Conservation (phyloP, 2,329 filamentous ascomycete species). For the Colletotrichum costaricense region DNA sequence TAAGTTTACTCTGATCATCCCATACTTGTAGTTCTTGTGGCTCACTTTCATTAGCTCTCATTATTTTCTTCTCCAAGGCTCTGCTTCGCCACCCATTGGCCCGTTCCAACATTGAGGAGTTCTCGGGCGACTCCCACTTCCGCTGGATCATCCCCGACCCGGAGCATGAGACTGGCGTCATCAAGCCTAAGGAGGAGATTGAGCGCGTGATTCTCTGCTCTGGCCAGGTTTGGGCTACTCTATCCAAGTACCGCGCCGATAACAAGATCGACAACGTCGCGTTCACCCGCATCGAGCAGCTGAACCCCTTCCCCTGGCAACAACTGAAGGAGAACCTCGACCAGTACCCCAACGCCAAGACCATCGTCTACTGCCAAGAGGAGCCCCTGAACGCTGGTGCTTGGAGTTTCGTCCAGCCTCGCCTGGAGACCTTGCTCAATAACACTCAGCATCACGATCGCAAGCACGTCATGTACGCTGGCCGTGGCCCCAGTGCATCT, state of each 20-base stretch:
- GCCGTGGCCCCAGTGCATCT: constrained; percentile 90
- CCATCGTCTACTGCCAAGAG: constrained; percentile 97
- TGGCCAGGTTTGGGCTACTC: constrained; percentile 91
- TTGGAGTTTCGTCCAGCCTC: constrained; percentile 97
- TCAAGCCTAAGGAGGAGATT: constrained; percentile 86
- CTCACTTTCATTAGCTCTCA: constrained; percentile 71
- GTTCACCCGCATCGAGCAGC: constrained; percentile 95
- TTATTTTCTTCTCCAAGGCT: constrained; percentile 99
- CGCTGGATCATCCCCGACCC: constrained; percentile 95
- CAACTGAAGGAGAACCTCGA: constrained; percentile 97
- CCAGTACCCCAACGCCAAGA: constrained; percentile 96
- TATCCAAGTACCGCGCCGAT: constrained; percentile 90
- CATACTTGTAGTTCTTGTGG: constrained; percentile 9
- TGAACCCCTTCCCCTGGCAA: constrained; percentile 99
- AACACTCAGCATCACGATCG: constrained; percentile 91
- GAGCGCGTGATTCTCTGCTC: constrained; percentile 95
- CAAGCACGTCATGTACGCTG: constrained; percentile 97
- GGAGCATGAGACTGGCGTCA: constrained; percentile 79
- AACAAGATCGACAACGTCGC: constrained; percentile 91
- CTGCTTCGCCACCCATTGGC: constrained; percentile 94
- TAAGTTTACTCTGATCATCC: constrained; percentile 60
- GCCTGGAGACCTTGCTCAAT: constrained; percentile 96
- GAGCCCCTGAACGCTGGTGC: constrained; percentile 97
- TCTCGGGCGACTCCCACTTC: constrained; percentile 92
- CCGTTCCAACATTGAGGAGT: constrained; percentile 90